Base-by-base conservation (phyloP, 1,139 yeast species). In the Kazachstania sp. region DNA sequence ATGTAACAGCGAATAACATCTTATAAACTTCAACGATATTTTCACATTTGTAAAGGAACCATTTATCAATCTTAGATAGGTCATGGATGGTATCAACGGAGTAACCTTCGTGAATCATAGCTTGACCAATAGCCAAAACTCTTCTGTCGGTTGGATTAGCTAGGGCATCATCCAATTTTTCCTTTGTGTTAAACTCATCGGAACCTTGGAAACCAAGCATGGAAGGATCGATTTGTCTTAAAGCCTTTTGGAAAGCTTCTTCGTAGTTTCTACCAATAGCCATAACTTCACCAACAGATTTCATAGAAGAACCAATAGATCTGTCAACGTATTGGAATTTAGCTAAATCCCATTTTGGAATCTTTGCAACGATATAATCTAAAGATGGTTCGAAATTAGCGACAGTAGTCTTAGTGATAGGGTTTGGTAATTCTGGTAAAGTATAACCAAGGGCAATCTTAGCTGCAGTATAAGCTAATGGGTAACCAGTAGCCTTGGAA, bases 281-380 rank as follows among this genome's bases (percentile, higher is more conserved):
- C 98, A 92, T 92, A 51, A 92, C 98, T 71, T 92, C 98, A 69
- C 98, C 98, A 50, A 92, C 98, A 42, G 97, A 90, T 71, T 92
- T 92, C 98, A 92, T 92, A 44, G 97, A 82, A 29, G 96, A 86
- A 41, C 96, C 95, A 65, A 90, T 84, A 58, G 84, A 88, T 67
- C 95, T 81, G 67, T 86, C 83, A 52, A 90, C 97, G 64, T 87
- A 95, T 68, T 86, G 94, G 75, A 92, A 92, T 74, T 92, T 92
- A 54, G 92, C 72, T 68, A 92, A 75, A 74, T 92, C 98, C 98
- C 98, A 92, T 71, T 97, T 82, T 60, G 98, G 98, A 61, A 92
- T 88, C 76, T 92, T 92, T 60, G 95, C 87, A 49, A 92, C 98
- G 75, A 88, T 81, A 69, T 92, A 92, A 70, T 92, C 98, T 64